Base-by-base conservation (phyloP, 805 yeast genomes). In the Yamadazyma insecticola region DNA sequence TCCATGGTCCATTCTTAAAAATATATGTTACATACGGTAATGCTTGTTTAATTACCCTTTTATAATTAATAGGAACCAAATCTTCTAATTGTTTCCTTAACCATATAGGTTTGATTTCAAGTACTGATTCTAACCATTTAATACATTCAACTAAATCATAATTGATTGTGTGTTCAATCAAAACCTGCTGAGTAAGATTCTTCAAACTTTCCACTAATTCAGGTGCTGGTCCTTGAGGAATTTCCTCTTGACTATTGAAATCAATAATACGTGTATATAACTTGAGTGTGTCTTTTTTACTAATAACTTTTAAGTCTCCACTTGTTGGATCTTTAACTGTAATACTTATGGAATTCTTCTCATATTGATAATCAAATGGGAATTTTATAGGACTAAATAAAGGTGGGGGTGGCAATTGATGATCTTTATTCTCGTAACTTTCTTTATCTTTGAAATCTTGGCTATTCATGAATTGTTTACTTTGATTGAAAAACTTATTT, bases 1-100 rank as follows among this genome's bases (percentile, higher is more conserved):
- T 71, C 95, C 96, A 92, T 0, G 97, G 98, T 0, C 98, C 98
- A 48, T 82, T 83, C 22, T 82, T 76, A 51, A 78, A 83, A 24
- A 86, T 72, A 51, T 78, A 92, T 0, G 96, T 72, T 0, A 87
- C 82, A 51, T 84, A 81, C 0, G 97, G 95, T 29, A 92, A 54
- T 0, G 96, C 94, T 40, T 73, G 78, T 44, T 82, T 78, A 26
- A 90, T 49, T 41, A 48, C 76, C 48, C 54, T 53, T 44, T 55
- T 60, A 41, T 54, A 60, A 34, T 46, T 64, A 39, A 53, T 49
- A 0, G 85, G 81, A 3, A 78, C 61, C 30, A 78, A 61, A 47
- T 71, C 70, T 25, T 67, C 62, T 14, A 89, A 51, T 41, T 84
- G 94, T 41, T 82, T 72, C 34, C 96, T 70, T 1, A 89, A 71